Evolutionary conservation across 257 asterid species (phyloP).

Genomic region (Linaria vulgaris): DNA sequence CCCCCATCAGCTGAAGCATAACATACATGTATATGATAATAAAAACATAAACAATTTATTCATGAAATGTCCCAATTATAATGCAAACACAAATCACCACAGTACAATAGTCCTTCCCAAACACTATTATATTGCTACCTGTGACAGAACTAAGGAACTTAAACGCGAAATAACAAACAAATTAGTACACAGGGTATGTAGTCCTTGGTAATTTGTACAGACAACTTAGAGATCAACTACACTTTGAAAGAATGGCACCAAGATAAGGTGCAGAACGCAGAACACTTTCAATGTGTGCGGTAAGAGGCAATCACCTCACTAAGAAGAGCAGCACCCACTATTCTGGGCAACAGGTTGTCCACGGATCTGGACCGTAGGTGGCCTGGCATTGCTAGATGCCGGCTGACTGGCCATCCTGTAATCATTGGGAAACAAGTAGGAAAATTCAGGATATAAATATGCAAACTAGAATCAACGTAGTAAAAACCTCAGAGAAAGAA

Average conservation of each 20-base stretch:
- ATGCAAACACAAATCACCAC: conserved; percentile 36
- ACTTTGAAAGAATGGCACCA: conserved; percentile 40
- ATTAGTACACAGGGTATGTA: conserved; percentile 30
- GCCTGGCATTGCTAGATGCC: conserved; percentile 49
- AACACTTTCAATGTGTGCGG: conserved; percentile 18
- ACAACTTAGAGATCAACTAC: conserved; percentile 40
- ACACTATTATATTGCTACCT: conserved; percentile 36
- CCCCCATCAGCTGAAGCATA: neutral
- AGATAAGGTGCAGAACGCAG: conserved; percentile 17
- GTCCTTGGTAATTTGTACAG: conserved; percentile 44
- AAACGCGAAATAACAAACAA: conserved; percentile 38
- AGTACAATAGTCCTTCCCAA: conserved; percentile 29
- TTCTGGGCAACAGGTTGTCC: conserved; percentile 77
- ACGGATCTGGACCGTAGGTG: conserved; percentile 70
- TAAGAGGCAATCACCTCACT: conserved; percentile 18
- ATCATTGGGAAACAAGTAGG: too few species aligned
- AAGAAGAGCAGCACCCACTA: conserved; percentile 68
- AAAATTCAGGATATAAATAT: too few species aligned
- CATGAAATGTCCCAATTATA: conserved; percentile 30
- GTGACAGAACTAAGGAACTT: conserved; percentile 31
- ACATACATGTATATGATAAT: too few species aligned
- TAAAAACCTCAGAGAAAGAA: neutral
- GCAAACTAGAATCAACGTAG: neutral
- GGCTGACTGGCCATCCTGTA: conserved; percentile 80
- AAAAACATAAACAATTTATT: conserved; percentile 31